Evolutionary conservation across 805 yeast species (phyloP), one percentile per base, ranked within the genome.

Genomic region (Spathaspora sp.): DNA sequence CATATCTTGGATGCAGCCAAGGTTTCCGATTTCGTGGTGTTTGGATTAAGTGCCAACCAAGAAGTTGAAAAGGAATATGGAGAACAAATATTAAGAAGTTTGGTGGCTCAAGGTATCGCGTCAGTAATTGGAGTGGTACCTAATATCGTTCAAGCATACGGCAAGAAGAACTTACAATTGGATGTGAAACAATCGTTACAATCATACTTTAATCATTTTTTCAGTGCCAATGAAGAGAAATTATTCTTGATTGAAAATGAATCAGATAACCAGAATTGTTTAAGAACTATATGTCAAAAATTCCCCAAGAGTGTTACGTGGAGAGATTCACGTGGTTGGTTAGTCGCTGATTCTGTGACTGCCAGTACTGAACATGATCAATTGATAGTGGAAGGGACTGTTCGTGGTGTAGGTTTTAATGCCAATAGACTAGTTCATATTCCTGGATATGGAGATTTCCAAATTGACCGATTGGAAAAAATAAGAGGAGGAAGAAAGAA

Each of bases 261-360:
- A 14, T 76, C 87, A 2, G 98, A 94, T 57, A 77, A 87, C n/a
- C 57, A 78, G 17, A 88, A 87, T 60, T 84, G 89, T 44, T 75
- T 87, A 42, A 81, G 99, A 66, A 74, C 77, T 3, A 61, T 94
- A 23, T 87, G 97, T 63, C 97, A 93, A 62, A 88, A 85, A 69
- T 81, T 85, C 60, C 99, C 99, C 26, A 85, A 84, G 62, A 82
- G 89, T 0, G 76, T 96, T 46, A 81, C 81, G 20, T 94, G 99
- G 98, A 85, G 98, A 70, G 97, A 93, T 60, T 71, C 84, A n/a
- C 78, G 99, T 63, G 93, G 97, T 7, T 94, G 91, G 70, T 49
- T 94, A 49, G 78, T 94, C 9, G 92, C 96, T 1, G 96, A 91
- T 57, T 62, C 68, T 3, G 75, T 87, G 0, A 58, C 65, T 19